Conservation (phyloP, 306 rosid species). For the Quillaja saponaria region DNA sequence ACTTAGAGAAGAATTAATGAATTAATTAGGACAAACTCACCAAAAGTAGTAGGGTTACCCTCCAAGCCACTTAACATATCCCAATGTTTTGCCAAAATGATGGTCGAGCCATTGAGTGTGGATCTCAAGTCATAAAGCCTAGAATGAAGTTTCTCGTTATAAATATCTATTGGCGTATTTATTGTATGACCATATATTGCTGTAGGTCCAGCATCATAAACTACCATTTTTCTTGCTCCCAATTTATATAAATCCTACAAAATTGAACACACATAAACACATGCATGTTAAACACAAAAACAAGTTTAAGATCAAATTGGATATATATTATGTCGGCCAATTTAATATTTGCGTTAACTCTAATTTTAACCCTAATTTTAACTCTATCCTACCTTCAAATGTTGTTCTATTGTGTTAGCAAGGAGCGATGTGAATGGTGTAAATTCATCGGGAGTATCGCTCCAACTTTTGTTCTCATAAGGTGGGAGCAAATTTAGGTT, state of each 20-base stretch:
- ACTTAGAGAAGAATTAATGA: no score
- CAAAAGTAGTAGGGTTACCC: conserved; percentile 1
- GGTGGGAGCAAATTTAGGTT: background rate
- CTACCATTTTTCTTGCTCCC: conserved; percentile 11
- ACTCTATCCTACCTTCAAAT: no score
- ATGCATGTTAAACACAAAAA: no score
- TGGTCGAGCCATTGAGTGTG: background rate
- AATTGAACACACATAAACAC: no score
- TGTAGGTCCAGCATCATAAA: background rate
- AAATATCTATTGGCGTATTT: background rate
- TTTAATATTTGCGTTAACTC: no score
- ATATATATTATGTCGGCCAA: no score
- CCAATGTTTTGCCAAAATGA: conserved; percentile 1
- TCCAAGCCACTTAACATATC: background rate
- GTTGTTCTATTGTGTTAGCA: no score
- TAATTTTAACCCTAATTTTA: no score
- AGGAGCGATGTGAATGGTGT: no score
- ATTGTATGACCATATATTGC: background rate
- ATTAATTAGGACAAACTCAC: background rate
- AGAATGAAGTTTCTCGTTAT: background rate
- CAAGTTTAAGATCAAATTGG: no score
- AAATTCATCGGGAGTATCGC: no score
- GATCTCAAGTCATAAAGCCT: background rate
- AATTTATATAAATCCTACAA: background rate
- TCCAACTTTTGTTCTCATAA: background rate